These are phyloP conservation scores for Coprinellus aureogranulatus DNA, from an alignment of 768 basidiomycete genomes.

Conservation along the genomic window DNA sequence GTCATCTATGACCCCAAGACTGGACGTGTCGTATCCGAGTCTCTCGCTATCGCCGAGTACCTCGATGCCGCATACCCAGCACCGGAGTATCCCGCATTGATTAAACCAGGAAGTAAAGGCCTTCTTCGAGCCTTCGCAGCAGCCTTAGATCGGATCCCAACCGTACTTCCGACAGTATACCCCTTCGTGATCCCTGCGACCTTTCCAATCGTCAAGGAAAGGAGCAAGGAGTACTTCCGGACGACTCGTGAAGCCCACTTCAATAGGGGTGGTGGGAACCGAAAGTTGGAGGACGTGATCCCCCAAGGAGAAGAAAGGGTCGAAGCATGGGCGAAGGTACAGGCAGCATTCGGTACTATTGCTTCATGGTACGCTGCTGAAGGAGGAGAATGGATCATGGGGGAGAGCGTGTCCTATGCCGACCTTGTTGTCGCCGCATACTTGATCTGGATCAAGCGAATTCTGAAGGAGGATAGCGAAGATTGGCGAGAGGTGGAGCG, in stretches of 20 bases:
- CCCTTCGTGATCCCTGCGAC: constrained; percentile 1
- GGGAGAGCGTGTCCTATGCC: constrained; percentile 34
- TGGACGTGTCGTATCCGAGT: constrained; percentile 31
- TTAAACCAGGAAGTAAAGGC: not conserved
- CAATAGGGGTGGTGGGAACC: not conserved
- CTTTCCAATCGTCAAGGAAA: not conserved
- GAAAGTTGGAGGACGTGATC: not conserved
- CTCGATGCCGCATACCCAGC: constrained; percentile 40
- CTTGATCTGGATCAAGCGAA: constrained; percentile 28
- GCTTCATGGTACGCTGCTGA: not conserved
- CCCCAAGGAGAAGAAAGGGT: not conserved
- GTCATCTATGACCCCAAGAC: constrained; percentile 42
- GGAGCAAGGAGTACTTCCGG: constrained; percentile 2
- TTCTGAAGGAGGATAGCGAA: constrained; percentile 35
- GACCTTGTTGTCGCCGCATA: constrained; percentile 38
- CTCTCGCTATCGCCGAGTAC: constrained; percentile 39
- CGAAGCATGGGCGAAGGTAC: not conserved
- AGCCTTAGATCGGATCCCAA: not conserved
- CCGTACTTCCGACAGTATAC: not conserved
- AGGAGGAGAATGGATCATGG: constrained; percentile 25
- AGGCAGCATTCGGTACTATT: not conserved
- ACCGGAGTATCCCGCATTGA: not conserved
- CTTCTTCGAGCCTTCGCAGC: not conserved
- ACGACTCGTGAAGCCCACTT: not conserved
- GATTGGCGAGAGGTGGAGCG: constrained; percentile 40